phyloP scores from a whole-genome alignment of 2,329 filamentous ascomycete species.

The Xylariaceae sp. region DNA sequence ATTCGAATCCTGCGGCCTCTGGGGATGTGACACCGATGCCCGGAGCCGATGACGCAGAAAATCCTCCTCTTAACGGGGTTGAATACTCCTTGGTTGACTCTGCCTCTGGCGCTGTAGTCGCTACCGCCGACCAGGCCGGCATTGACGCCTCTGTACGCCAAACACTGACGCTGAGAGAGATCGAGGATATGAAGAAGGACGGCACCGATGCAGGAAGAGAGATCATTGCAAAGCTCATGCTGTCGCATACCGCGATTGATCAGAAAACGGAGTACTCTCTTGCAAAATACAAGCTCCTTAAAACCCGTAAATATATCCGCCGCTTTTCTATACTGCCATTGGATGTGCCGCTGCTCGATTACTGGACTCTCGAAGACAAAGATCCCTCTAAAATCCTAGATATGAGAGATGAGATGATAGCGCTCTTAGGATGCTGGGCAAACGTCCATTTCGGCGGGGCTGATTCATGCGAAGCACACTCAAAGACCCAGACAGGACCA shows the following conservation, averaged over 20 bases:
- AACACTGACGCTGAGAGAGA: conserved; percentile 70
- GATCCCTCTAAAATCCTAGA: conserved; percentile 80
- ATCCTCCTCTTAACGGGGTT: conserved; percentile 42
- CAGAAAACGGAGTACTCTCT: conserved; percentile 93
- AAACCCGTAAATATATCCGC: conserved; percentile 88
- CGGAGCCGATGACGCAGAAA: conserved; percentile 37
- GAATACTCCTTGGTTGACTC: conserved; percentile 45
- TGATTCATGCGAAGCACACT: conserved; percentile 29
- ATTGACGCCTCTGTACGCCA: conserved; percentile 65
- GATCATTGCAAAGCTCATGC: conserved; percentile 86
- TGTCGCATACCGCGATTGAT: conserved; percentile 83
- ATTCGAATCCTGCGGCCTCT: conserved; percentile 31
- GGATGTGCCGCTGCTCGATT: conserved; percentile 69
- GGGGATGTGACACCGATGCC: conserved; percentile 39
- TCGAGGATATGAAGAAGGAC: conserved; percentile 69
- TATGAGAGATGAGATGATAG: conserved; percentile 77
- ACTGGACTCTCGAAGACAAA: conserved; percentile 75
- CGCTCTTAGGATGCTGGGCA: conserved; percentile 78
- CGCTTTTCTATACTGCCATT: conserved; percentile 82
- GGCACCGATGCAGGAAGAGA: conserved; percentile 78
- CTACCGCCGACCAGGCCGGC: conserved; percentile 55
- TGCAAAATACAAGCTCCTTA: conserved; percentile 92
- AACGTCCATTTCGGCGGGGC: conserved; percentile 73
- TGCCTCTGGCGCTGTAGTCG: conserved; percentile 47
- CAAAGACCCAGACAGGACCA: conserved; percentile 18